A percentile compares a stretch with the other conserved stretches of the same genome.
These are phyloP conservation scores for Fusarium mangiferae DNA, from an alignment of 2,329 filamentous ascomycete genomes.

Conservation along the genomic window DNA sequence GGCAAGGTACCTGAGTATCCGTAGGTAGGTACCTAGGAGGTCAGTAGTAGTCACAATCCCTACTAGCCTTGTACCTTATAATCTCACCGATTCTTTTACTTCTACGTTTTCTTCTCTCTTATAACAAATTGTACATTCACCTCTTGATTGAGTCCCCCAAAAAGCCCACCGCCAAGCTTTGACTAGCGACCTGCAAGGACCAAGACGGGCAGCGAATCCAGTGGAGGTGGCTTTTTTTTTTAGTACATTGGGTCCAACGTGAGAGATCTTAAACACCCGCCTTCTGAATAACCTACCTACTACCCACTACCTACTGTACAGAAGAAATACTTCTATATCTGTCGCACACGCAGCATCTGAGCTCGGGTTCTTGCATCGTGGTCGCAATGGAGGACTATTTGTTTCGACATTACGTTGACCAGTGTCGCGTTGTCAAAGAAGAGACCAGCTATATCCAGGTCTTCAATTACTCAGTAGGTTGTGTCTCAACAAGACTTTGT, in stretches of 20 bases:
- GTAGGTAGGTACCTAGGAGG: not conserved
- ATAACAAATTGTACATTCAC: not conserved
- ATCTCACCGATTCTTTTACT: constrained; percentile 30
- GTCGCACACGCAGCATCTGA: not conserved
- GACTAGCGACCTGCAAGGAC: constrained; percentile 26
- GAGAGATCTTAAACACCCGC: not conserved
- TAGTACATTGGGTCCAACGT: constrained; percentile 7
- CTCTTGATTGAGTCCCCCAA: not conserved
- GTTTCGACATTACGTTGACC: constrained; percentile 60
- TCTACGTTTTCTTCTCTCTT: not conserved
- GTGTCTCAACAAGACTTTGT: constrained; percentile 36
- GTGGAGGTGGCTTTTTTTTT: constrained; percentile 26
- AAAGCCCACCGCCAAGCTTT: constrained; percentile 25
- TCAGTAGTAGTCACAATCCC: not conserved
- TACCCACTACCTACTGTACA: not conserved
- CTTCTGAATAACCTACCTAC: not conserved
- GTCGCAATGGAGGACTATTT: constrained; percentile 67
- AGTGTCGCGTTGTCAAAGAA: constrained; percentile 62
- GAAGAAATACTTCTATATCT: not conserved
- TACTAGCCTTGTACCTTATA: not conserved
- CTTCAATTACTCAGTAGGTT: constrained; percentile 65
- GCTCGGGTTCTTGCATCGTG: not conserved
- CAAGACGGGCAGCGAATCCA: not conserved
- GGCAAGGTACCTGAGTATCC: not conserved
- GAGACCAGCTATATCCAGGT: constrained; percentile 67